Evolutionary conservation across 768 basidiomycete species (phyloP).

Genomic region (Suillus sp.): DNA sequence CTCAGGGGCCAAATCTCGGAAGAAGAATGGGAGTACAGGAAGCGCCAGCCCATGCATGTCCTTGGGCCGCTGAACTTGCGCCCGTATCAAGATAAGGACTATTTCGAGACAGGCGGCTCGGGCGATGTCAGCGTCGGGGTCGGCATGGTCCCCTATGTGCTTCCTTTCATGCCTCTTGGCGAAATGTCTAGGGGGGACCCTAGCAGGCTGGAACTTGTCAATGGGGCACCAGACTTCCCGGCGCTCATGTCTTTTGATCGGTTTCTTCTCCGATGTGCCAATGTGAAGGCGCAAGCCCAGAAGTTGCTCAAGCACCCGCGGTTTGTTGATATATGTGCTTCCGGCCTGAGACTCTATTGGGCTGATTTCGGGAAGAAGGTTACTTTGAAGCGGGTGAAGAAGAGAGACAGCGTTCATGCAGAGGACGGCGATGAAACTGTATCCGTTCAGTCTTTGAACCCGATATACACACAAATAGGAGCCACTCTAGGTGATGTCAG

Average conservation of each 20-base stretch:
- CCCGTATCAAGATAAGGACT: constrained; percentile 46
- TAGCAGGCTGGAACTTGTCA: constrained; percentile 35
- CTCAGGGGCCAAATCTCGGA: constrained; percentile 46
- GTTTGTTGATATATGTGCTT: constrained; percentile 41
- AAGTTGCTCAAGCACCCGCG: constrained; percentile 42
- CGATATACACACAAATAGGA: constrained; percentile 23
- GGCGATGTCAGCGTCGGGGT: constrained; percentile 44
- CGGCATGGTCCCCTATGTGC: constrained; percentile 44
- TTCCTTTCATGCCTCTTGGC: constrained; percentile 50
- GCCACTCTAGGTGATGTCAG: constrained; percentile 42
- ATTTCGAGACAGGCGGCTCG: constrained; percentile 47
- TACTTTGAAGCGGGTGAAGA: constrained; percentile 27
- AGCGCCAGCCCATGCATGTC: constrained; percentile 50
- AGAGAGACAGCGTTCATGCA: background rate
- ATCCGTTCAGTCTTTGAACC: constrained; percentile 16
- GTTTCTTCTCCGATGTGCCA: constrained; percentile 46
- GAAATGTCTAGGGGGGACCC: constrained; percentile 7
- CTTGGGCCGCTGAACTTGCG: constrained; percentile 54
- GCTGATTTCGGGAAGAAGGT: constrained; percentile 26
- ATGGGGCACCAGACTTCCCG: constrained; percentile 40
- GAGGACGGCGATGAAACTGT: background rate
- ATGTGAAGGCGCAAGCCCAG: constrained; percentile 39
- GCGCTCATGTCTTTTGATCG: constrained; percentile 45
- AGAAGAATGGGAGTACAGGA: constrained; percentile 54
- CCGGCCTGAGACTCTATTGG: constrained; percentile 17